Conservation (phyloP, 2,329 filamentous ascomycete genomes). For the Fusarium pseudoanthophilum region DNA sequence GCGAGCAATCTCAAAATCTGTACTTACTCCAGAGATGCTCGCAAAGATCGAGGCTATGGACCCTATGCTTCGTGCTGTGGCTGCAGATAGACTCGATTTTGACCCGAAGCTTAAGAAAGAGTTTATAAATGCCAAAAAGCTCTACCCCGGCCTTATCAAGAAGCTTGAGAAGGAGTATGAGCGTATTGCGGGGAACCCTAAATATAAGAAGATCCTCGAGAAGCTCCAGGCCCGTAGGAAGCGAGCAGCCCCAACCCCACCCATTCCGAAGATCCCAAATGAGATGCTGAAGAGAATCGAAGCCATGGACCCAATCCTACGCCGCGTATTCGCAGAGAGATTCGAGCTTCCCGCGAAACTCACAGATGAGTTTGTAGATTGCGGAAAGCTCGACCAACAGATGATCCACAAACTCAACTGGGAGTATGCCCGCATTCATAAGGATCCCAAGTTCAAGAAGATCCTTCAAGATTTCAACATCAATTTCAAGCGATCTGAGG, state of each 20-base stretch:
- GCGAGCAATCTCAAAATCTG: background rate
- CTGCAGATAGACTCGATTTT: background rate
- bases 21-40: background rate
- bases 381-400: background rate
- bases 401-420: conserved; percentile 5
- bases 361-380: background rate
- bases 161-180: conserved; percentile 10
- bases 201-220: background rate
- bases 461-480: background rate
- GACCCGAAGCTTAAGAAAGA: background rate
- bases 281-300: background rate
- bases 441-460: background rate
- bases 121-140: background rate
- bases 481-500: background rate
- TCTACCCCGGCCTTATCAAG: background rate
- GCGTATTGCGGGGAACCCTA: background rate
- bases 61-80: background rate
- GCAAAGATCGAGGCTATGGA: background rate
- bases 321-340: background rate
- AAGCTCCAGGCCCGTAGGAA: background rate
- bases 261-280: background rate
- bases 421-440: background rate
- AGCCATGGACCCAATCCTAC: background rate
- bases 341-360: background rate
- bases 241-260: background rate